Conservation (phyloP, 176 grass and related monocot species). For the Saccharum spontaneum region DNA sequence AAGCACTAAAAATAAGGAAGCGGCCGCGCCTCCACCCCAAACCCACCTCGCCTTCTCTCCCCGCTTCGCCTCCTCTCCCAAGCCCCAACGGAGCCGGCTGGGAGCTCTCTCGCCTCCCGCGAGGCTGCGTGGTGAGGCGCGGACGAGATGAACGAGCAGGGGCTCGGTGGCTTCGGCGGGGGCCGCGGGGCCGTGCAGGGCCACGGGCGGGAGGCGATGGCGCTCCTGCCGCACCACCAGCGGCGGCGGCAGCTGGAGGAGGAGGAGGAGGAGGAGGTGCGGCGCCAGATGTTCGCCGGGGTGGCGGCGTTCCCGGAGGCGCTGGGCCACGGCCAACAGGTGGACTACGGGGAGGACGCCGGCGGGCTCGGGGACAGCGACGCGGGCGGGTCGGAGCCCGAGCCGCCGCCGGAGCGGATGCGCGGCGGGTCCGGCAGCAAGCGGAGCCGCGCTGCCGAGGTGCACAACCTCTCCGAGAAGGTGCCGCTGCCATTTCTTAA, state of each 20-base stretch:
- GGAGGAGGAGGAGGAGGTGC: constrained; percentile 22
- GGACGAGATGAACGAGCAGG: constrained; percentile 40
- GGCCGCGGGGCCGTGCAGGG: constrained; percentile 8
- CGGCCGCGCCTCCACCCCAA: constrained; percentile 28
- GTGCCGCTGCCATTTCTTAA: constrained; percentile 13
- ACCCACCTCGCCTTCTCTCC: neutral
- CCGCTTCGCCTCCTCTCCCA: neutral
- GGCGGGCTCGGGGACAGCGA: constrained; percentile 36
- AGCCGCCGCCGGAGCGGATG: constrained; percentile 27
- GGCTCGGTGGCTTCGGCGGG: constrained; percentile 8
- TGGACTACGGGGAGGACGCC: constrained; percentile 29
- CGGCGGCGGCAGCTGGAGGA: neutral
- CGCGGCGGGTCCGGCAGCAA: constrained; percentile 72
- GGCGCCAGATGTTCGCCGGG: constrained; percentile 42
- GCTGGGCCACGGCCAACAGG: constrained; percentile 23
- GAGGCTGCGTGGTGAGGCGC: neutral
- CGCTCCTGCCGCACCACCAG: constrained; percentile 36
- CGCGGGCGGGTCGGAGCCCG: constrained; percentile 53
- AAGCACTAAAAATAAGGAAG: constrained; percentile 50
- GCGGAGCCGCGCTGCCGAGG: constrained; percentile 88
- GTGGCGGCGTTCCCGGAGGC: constrained; percentile 23
- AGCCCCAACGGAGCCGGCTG: neutral
- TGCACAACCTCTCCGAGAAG: constrained; percentile 99
- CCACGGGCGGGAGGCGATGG: constrained; percentile 26
- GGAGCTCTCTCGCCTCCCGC: neutral